Percentiles rank a stretch among this genome's conserved stretches.
These are phyloP conservation scores for Rhynchospora tenuis DNA, from an alignment of 176 grass and related monocot species.

Conservation along the genomic window DNA sequence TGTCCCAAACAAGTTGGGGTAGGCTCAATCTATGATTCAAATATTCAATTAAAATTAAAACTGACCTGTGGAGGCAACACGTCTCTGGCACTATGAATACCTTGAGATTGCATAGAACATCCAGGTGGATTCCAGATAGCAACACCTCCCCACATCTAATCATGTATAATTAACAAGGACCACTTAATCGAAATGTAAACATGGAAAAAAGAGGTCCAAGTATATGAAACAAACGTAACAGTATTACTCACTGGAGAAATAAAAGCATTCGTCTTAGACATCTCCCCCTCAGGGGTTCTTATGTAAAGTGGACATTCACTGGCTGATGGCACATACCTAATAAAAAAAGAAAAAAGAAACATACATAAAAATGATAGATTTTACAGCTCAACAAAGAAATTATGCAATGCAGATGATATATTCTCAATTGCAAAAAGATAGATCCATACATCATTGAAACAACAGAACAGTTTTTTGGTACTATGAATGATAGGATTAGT, in stretches of 20 bases:
- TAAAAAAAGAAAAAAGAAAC: slow-evolving; percentile 5
- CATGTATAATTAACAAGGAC: slow-evolving; percentile 13
- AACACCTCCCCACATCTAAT: slow-evolving; percentile 97
- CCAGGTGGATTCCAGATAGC: slow-evolving; percentile 81
- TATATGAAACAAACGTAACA: neutral
- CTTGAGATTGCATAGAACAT: slow-evolving; percentile 45
- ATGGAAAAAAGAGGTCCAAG: slow-evolving; percentile 14
- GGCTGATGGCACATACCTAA: slow-evolving; percentile 85
- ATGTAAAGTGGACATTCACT: slow-evolving; percentile 91
- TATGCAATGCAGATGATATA: neutral
- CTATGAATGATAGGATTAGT: slow-evolving; percentile 6
- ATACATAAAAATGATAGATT: slow-evolving; percentile 16
- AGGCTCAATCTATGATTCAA: no score
- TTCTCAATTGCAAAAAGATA: neutral
- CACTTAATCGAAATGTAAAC: slow-evolving; percentile 23
- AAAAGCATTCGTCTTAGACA: slow-evolving; percentile 90
- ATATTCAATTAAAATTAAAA: slow-evolving; percentile 13
- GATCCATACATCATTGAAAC: neutral
- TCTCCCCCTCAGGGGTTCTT: slow-evolving; percentile 54
- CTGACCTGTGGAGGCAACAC: slow-evolving; percentile 66
- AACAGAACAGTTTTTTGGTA: slow-evolving; percentile 14
- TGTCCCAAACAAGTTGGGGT: no score
- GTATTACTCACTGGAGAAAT: slow-evolving; percentile 82
- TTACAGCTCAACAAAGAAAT: slow-evolving; percentile 10
- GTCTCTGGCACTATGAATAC: slow-evolving; percentile 12